Conservation (phyloP, 1,284 basidiomycete genomes). For the Spongispora temasekensis region DNA sequence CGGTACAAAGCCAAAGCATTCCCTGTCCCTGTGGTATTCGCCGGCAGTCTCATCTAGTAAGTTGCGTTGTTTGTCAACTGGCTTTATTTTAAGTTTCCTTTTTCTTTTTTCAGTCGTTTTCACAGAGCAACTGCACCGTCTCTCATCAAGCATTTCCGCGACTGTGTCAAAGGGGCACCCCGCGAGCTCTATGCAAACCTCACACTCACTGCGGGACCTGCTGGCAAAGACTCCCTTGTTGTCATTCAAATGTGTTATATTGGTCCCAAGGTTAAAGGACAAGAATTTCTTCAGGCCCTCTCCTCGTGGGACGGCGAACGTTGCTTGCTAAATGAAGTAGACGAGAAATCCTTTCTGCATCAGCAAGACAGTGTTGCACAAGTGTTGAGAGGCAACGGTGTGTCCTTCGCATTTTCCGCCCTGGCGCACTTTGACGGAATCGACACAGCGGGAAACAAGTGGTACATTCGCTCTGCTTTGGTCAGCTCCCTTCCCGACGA, state of each 20-base stretch:
- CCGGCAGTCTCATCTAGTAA: constrained; percentile 89
- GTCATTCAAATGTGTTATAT: constrained; percentile 90
- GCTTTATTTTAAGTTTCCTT: not conserved
- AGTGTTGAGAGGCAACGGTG: constrained; percentile 79
- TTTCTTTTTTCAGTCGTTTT: constrained; percentile 61
- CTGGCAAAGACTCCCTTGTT: constrained; percentile 76
- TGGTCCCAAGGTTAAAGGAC: constrained; percentile 72
- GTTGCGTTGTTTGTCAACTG: constrained; percentile 24
- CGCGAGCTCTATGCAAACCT: constrained; percentile 87
- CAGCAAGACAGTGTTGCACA: constrained; percentile 92
- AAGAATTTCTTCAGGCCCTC: constrained; percentile 79
- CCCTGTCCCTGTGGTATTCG: constrained; percentile 86
- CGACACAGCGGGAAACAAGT: constrained; percentile 69
- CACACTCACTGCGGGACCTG: constrained; percentile 85
- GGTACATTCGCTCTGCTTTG: constrained; percentile 85
- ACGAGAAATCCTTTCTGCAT: constrained; percentile 83
- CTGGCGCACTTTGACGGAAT: not conserved
- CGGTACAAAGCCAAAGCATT: constrained; percentile 85
- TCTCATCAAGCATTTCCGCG: constrained; percentile 88
- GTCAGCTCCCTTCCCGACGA: constrained; percentile 84
- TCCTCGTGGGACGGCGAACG: constrained; percentile 83
- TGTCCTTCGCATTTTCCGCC: constrained; percentile 13
- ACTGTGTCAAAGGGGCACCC: constrained; percentile 87
- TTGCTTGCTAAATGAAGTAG: constrained; percentile 84
- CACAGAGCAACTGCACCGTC: constrained; percentile 81